A percentile compares a stretch with the other conserved stretches of the same genome.
Conservation (phyloP, 2,329 filamentous ascomycete species). For the Paraconiothyrium brasiliense region DNA sequence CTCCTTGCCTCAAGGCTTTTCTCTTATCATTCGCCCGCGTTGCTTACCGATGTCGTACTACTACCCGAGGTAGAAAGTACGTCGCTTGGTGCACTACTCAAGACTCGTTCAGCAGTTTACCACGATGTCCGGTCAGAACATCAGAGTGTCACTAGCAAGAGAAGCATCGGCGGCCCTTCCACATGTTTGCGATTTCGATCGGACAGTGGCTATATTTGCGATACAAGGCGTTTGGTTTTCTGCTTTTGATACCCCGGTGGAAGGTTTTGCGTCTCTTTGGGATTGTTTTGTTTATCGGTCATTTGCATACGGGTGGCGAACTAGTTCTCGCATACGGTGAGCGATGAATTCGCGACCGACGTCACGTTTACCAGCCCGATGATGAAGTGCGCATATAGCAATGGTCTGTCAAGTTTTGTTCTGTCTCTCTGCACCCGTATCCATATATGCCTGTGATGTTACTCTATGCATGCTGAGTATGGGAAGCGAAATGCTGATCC, state of each 20-base stretch:
- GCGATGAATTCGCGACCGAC: background rate
- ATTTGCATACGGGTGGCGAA: background rate
- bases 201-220: background rate
- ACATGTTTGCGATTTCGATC: background rate
- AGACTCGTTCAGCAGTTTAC: slow-evolving; percentile 11
- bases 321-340: background rate
- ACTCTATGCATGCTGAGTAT: background rate
- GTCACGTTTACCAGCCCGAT: background rate
- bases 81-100: background rate
- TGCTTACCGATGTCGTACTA: slow-evolving; percentile 2
- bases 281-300: background rate
- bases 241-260: slow-evolving; percentile 10
- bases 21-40: background rate
- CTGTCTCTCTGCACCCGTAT: background rate
- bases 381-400: background rate
- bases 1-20: background rate
- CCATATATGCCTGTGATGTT: background rate
- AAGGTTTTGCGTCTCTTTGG: background rate
- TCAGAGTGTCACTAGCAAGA: background rate
- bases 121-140: background rate
- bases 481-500: background rate
- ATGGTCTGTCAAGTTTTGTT: background rate
- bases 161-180: background rate
- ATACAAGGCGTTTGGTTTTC: background rate
- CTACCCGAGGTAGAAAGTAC: background rate